Base-by-base conservation (phyloP, 805 yeast genomes). In the Suhomyces canberraensis region DNA sequence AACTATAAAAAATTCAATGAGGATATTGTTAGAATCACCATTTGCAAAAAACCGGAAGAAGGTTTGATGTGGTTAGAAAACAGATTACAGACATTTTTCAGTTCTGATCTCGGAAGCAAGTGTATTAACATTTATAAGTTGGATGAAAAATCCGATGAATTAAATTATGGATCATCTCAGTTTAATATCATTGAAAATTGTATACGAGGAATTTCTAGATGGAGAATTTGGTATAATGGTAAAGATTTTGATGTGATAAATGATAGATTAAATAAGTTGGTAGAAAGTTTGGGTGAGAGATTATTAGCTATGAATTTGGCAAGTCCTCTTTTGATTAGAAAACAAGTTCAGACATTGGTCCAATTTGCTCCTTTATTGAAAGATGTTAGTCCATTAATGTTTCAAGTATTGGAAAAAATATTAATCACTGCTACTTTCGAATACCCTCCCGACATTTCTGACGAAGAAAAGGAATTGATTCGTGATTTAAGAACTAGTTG, bases 291-390 rank as follows among this genome's bases (percentile, higher is more conserved):
- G 33, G 84, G 95, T 33, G 83, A 84, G 45, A 76, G 81, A 48
- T 66, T 93, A 40, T 66, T 93, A 39, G 81, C 80, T 24, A 75
- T 93, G 71, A 78, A 81, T 39, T 72, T 86, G 16, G 76, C 81
- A 18, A 90, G 89, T 41, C 96, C 97, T 1, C 72, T 84, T 45
- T 64, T 93, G 24, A 72, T 85, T 44, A 76, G 95, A 47, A 89
- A 87, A 50, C 85, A 87, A 51, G 83, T 89, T 13, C 98, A 93
- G 60, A 86, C 95, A 11, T 71, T 89, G 48, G 98, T 95, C 13
- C 95, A 91, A 58, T 93, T 93, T 56, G 84, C 96, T 11, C 96
- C 98, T 1, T 68, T 89, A 43, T 67, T 93, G 44, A 87, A 87
- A 52, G 93, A 85, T 45, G 80, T 76, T 8, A 79, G 79, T 31